Percentiles rank a stretch among this genome's conserved stretches.
Conservation (phyloP, 768 basidiomycete genomes). For the Exidia glandulosa region DNA sequence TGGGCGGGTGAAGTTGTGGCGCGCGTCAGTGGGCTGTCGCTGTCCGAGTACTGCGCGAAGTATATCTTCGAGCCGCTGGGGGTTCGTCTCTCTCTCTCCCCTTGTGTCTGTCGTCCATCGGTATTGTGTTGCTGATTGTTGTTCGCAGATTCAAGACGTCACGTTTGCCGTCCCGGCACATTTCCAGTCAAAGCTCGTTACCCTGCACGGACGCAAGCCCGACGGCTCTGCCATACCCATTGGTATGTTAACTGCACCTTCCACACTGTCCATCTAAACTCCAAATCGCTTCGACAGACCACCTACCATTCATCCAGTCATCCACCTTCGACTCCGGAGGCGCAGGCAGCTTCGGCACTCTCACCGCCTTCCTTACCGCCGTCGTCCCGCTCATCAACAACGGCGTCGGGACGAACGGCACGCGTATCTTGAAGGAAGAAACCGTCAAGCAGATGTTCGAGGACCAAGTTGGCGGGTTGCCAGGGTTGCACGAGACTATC, state of each 20-base stretch:
- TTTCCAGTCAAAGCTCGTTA: not conserved
- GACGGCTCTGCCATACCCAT: not conserved
- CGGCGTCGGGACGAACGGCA: not conserved
- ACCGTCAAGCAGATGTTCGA: not conserved
- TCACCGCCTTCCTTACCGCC: not conserved
- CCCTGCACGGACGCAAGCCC: not conserved
- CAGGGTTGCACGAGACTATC: not conserved
- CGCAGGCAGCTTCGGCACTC: not conserved
- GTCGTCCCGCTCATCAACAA: not conserved
- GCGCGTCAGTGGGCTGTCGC: not conserved
- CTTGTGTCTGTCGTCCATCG: not conserved
- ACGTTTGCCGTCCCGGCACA: not conserved
- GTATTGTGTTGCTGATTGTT: not conserved
- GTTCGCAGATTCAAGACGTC: not conserved
- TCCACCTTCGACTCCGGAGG: not conserved
- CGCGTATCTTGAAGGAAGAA: not conserved
- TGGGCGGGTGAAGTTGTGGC: not conserved
- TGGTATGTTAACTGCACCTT: not conserved
- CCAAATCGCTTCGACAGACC: not conserved
- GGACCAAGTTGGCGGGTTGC: too few relatives aligned
- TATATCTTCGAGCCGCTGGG: not conserved
- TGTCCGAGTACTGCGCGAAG: not conserved
- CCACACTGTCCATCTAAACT: not conserved
- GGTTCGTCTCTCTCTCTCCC: not conserved
- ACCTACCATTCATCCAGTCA: not conserved